Evolutionary conservation across 306 rosid species (phyloP).

Genomic region (Cucurbita argyrosperma): DNA sequence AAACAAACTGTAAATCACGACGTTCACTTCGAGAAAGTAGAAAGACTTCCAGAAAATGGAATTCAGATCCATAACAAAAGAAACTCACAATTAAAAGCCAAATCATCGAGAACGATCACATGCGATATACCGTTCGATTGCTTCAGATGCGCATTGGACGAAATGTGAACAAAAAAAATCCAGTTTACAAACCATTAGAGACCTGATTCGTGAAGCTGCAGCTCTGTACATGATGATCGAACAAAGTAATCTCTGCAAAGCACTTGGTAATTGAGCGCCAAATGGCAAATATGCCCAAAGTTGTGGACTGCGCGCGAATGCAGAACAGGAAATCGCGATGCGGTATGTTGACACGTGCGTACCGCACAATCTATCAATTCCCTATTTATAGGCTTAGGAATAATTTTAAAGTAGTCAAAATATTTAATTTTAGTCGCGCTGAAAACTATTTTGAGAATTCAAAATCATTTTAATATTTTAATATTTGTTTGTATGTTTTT

Average conservation of each 20-base stretch:
- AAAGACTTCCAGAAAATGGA: background rate
- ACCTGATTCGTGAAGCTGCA: constrained; percentile 37
- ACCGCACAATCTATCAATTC: background rate
- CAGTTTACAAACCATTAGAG: constrained; percentile 33
- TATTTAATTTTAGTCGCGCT: too few relatives aligned
- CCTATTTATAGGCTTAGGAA: too few relatives aligned
- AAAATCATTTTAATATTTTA: too few relatives aligned
- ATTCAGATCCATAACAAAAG: background rate
- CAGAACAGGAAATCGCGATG: background rate
- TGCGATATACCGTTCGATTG: background rate
- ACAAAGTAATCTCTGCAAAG: background rate
- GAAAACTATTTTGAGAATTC: too few relatives aligned
- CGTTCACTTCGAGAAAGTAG: background rate
- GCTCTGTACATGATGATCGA: constrained; percentile 43
- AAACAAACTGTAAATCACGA: background rate
- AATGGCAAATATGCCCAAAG: background rate
- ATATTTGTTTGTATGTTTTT: too few relatives aligned
- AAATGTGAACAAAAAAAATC: background rate
- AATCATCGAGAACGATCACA: background rate
- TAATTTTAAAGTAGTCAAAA: too few relatives aligned
- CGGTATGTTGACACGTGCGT: background rate
- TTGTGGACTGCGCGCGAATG: background rate
- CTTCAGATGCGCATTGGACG: background rate
- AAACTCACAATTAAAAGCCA: background rate
- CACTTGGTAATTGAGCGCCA: constrained; percentile 8